phyloP scores from a whole-genome alignment of 768 basidiomycete genomes.

The Megacollybia marginata region DNA sequence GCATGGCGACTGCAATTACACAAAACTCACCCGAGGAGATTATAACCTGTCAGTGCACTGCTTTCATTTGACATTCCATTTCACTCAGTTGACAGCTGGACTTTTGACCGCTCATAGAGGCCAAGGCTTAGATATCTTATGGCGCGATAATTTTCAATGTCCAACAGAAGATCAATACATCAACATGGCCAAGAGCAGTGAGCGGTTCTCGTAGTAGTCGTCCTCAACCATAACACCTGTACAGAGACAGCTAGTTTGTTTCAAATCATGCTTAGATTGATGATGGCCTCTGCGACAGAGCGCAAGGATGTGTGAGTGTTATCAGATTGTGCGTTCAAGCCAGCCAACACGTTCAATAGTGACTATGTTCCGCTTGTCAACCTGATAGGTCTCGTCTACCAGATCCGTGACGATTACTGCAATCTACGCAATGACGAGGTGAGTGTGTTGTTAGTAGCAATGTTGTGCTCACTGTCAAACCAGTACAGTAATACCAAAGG shows the following conservation, averaged over 20 bases:
- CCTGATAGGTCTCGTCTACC: conserved; percentile 90
- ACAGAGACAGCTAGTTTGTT: conserved; percentile 93
- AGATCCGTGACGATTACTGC: conserved; percentile 95
- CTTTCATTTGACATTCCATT: too few relatives aligned
- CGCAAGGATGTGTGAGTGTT: conserved; percentile 48
- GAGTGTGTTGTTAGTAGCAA: conserved; percentile 4
- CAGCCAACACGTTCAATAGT: conserved; percentile 28
- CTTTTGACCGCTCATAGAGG: conserved; percentile 84
- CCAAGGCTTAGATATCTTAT: conserved; percentile 90
- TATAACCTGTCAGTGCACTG: too few relatives aligned
- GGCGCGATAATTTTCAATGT: conserved; percentile 87
- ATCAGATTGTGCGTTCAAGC: too few relatives aligned
- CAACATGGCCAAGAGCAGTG: conserved; percentile 94
- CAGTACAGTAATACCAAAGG: conserved; percentile 83
- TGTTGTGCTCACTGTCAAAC: background rate
- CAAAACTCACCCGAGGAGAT: conserved; percentile 32
- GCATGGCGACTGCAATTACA: conserved; percentile 67
- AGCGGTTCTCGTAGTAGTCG: conserved; percentile 6
- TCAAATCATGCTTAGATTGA: conserved; percentile 85
- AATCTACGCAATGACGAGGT: conserved; percentile 87
- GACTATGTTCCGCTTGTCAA: conserved; percentile 92
- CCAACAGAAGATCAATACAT: conserved; percentile 95
- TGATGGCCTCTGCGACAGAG: conserved; percentile 83
- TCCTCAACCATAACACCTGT: too few relatives aligned
- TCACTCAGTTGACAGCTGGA: conserved; percentile 5